Conservation (phyloP, 352 stramenopile genomes). For the Phytophthora multivora region DNA sequence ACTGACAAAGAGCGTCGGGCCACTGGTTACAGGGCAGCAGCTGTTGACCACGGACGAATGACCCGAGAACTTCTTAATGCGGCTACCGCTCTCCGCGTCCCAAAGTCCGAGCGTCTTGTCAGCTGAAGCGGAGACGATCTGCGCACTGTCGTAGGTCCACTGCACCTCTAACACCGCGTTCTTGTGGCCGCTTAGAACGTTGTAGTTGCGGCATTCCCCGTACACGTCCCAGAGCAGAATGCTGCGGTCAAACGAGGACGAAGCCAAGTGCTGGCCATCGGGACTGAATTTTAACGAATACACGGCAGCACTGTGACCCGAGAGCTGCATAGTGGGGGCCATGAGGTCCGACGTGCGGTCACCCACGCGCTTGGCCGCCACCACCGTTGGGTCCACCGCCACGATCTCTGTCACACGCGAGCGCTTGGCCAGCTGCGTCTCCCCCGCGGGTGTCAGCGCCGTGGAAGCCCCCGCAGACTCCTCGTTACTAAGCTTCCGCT, state of each 20-base stretch:
- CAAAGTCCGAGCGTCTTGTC: conserved; percentile 93
- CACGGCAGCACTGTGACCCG: conserved; percentile 72
- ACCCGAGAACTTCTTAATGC: conserved; percentile 86
- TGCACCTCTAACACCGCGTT: conserved; percentile 94
- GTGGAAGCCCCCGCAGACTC: conserved; percentile 18
- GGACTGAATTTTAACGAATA: conserved; percentile 86
- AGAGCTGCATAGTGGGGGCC: conserved; percentile 81
- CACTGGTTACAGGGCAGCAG: conserved; percentile 86
- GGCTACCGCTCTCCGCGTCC: conserved; percentile 80
- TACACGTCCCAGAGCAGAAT: conserved; percentile 92
- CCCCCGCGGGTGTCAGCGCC: conserved; percentile 31
- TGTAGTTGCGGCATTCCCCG: conserved; percentile 93
- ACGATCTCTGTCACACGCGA: conserved; percentile 77
- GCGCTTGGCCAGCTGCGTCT: conserved; percentile 63
- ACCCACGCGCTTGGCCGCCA: conserved; percentile 53
- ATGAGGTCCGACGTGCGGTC: conserved; percentile 70
- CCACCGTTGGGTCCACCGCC: conserved; percentile 61
- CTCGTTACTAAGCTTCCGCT: conserved; percentile 31
- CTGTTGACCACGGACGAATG: conserved; percentile 92
- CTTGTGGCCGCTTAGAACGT: conserved; percentile 94
- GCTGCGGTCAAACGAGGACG: conserved; percentile 70
- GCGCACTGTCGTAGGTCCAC: conserved; percentile 90
- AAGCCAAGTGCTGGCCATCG: conserved; percentile 70
- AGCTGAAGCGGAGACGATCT: conserved; percentile 90
- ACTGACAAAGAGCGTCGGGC: conserved; percentile 83